Evolutionary conservation across 345 rosid genomes (phyloP), one percentile per base, ranked within the genome.

Genomic region (Acer saccharum): DNA sequence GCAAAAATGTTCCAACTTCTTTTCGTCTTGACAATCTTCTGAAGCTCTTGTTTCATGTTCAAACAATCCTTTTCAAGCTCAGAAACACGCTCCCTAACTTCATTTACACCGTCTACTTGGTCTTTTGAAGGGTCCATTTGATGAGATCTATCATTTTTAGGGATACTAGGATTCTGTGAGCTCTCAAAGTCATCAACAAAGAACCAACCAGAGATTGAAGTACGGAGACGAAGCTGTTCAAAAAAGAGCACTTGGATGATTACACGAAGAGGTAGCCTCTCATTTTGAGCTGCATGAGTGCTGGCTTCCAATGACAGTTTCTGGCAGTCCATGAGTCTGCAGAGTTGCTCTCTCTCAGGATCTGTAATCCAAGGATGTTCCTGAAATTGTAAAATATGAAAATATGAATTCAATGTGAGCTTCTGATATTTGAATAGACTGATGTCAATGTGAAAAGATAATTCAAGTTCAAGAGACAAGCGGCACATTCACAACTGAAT

Each of bases 261-360:
- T 70, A 90, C 92, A n/a, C 94, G 79, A 57, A 92, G 92, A 20
- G 97, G 97, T 35, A 92, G 80, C 89, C 93, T 85, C 84, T 89
- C 97, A 71, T 92, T 92, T 80, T 92, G 97, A n/a, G 97, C 91
- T 35, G 91, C 95, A 60, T 92, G 97, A 1, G 93, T 87, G 87
- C 93, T 91, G 62, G 97, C 97, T 81, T 92, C 95, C 71, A 92
- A 16, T 76, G 97, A 92, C 16, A 92, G 92, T 83, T 90, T 92
- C 80, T 92, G 95, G 83, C 95, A 91, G 76, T 91, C 88, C 95
- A 92, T 88, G 25, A 91, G 89, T 66, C 93, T 88, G 79, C 97
- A 89, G 48, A 92, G 80, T 55, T 90, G 92, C 77, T 92, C 97
- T 75, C 91, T 88, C 78, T 92, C 97, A 18, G 84, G 66, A 81